phyloP scores from a whole-genome alignment of 1,284 basidiomycete genomes.

The Bjerkandera adusta region DNA sequence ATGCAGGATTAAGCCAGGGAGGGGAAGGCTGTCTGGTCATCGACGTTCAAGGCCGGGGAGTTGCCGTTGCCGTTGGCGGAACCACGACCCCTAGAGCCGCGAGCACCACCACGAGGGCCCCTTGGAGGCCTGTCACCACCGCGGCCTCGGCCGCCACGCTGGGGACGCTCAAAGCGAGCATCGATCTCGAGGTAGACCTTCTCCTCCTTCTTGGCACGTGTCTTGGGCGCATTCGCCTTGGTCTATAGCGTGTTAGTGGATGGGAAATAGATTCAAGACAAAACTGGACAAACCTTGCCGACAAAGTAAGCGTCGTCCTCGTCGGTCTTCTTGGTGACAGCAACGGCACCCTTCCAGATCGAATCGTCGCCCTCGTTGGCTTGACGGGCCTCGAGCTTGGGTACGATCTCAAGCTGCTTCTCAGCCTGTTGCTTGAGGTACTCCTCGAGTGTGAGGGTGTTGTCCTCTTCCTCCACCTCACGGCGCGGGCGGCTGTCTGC shows the following conservation, averaged over 20 bases:
- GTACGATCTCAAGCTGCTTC: constrained; percentile 47
- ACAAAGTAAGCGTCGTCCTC: constrained; percentile 69
- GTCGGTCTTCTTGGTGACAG: constrained; percentile 55
- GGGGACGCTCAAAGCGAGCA: constrained; percentile 71
- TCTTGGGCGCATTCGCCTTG: constrained; percentile 55
- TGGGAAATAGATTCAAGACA: background rate
- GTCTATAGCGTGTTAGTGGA: constrained; percentile 34
- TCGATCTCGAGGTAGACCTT: constrained; percentile 79
- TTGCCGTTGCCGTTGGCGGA: constrained; percentile 34
- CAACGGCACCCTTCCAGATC: constrained; percentile 63
- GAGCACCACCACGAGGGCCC: constrained; percentile 38
- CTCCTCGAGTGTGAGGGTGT: constrained; percentile 85
- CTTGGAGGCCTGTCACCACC: constrained; percentile 26
- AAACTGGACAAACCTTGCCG: constrained; percentile 56
- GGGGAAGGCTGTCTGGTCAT: constrained; percentile 83
- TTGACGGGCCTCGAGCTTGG: constrained; percentile 72
- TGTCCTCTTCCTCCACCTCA: constrained; percentile 84
- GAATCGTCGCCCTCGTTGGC: constrained; percentile 66
- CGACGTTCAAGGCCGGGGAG: constrained; percentile 54
- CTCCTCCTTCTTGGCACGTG: constrained; percentile 72
- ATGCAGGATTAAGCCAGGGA: constrained; percentile 56
- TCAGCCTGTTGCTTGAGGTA: constrained; percentile 77
- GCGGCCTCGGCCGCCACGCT: constrained; percentile 52
- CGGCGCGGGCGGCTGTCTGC: constrained; percentile 28
- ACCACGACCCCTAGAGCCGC: constrained; percentile 39